Base-by-base conservation (phyloP, 768 basidiomycete genomes). In the Scleroderma bovista region DNA sequence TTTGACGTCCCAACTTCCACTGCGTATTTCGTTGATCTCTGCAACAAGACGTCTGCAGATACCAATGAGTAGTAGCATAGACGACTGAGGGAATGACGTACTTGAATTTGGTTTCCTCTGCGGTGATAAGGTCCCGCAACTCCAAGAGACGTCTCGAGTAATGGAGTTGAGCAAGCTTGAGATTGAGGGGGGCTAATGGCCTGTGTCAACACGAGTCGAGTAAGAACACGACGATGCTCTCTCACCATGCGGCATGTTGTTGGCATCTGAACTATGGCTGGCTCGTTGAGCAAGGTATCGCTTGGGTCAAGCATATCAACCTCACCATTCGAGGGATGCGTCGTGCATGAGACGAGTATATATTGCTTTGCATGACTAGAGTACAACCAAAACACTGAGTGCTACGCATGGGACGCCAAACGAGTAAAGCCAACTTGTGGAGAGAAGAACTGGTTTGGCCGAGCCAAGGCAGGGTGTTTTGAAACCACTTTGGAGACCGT, bases 101-200 rank as follows among this genome's bases (percentile, higher is more conserved):
- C 88, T 81, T 88, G 78, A 93, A 96, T 50, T 78, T 81, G 24
- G 69, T 64, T 69, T 95, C 93, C 61, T 93, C 86, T 1, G 69
- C 75, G 29, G 75, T 59, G 36, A 96, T 90, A 39, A 84, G 74
- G n/a, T 73, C 73, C 49, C 81, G 79, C 3, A 96, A 71, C 57
- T 95, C 88, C 16, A 75, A 61, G 33, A 91, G 73, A 26, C 93
- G 84, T 5, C 75, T 73, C 36, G 75, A 67, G 60, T 88, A 95
- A 65, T 83, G 79, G 44, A 75, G 84, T 61, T 88, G 81, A 1
- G 93, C 91, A 36, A 96, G 77, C 44, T 74, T 70, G 10, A 85
- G 74, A 57, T 90, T 84, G 9, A 71, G 60, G 12, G 76, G 73
- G 37, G 87, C 92, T 92, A 12, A 9, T 36, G 22, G 3, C 32